phyloP scores from a whole-genome alignment of 208 protist genomes.

The Tritrichomonas foetus region DNA sequence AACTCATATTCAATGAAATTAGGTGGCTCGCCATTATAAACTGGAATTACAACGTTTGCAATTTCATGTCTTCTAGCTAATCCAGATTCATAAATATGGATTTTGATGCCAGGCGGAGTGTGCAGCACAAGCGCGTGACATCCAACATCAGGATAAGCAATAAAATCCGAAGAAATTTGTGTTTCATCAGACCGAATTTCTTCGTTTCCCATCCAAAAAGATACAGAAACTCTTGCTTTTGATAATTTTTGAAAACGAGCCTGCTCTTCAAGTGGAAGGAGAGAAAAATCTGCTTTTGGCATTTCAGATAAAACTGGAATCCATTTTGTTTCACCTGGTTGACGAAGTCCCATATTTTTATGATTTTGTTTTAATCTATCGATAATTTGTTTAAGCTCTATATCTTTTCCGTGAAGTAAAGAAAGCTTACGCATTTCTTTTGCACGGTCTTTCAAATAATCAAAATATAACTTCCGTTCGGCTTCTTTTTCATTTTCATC shows the following conservation, averaged over 20 bases:
- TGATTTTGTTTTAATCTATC: background rate
- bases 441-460: background rate
- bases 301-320: background rate
- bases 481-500: background rate
- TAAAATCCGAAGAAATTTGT: too few species aligned
- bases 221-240: too few species aligned
- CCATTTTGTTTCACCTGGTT: conserved; percentile 12
- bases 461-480: background rate
- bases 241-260: background rate
- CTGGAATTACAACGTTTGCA: background rate
- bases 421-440: background rate
- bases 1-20: background rate
- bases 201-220: too few species aligned
- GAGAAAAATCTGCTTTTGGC: background rate
- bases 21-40: background rate
- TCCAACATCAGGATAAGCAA: too few species aligned
- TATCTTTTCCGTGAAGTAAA: background rate
- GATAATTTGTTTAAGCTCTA: too few species aligned
- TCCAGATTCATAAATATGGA: too few species aligned
- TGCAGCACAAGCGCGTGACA: too few species aligned
- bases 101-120: too few species aligned
- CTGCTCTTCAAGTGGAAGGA: background rate
- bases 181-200: too few species aligned
- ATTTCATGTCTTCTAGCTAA: background rate
- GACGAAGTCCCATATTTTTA: background rate